Base-by-base conservation (phyloP, 1,139 yeast genomes). In the Yamadazyma diospyri region DNA sequence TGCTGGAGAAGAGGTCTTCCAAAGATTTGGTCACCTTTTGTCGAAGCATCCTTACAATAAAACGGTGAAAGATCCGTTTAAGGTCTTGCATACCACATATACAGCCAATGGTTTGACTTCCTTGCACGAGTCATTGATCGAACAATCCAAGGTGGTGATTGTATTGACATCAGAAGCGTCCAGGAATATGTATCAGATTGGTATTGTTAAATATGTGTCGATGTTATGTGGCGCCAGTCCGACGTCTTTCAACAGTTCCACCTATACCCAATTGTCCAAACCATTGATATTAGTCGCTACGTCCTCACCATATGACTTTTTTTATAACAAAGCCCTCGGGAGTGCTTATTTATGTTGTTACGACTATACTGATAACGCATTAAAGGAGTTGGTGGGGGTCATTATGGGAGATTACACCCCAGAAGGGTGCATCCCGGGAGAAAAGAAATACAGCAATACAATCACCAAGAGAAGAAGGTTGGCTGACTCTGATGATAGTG, bases 101-200 rank as follows among this genome's bases (percentile, higher is more conserved):
- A 77, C 84, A 0, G 82, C 83, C 13, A 77, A 78, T 44, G 85
- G 85, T 0, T 59, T 79, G 24, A 75, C 81, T 10, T 61, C 69
- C 9, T 55, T 76, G 31, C 84, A 78, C 45, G 85, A 79, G 45
- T 58, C 67, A 21, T 58, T 78, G 33, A 73, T 78, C 27, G 78
- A 74, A 35, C 63, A 68, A 30, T 65, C 81, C 7, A 73, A 74
- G 37, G 72, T 75, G 3, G 78, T 78, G 7, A 71, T 78, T 27
- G 69, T 78, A 5, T 59, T 78, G 26, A 76, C 83, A 5, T 75
- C 82, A 4, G 84, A 78, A 46, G 82, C 83, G 6, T 61, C 75
- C 19, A 59, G 82, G 42, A 77, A 78, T 50, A 73, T 77, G 75
- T 77, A 76, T 48, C 84, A 78, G 50, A 71, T 76, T n/a, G 80